A percentile compares a stretch with the other conserved stretches of the same genome.
Evolutionary conservation across 164 flowering plant genomes (phyloP).

Genomic region (Chloranthus sessilifolius): DNA sequence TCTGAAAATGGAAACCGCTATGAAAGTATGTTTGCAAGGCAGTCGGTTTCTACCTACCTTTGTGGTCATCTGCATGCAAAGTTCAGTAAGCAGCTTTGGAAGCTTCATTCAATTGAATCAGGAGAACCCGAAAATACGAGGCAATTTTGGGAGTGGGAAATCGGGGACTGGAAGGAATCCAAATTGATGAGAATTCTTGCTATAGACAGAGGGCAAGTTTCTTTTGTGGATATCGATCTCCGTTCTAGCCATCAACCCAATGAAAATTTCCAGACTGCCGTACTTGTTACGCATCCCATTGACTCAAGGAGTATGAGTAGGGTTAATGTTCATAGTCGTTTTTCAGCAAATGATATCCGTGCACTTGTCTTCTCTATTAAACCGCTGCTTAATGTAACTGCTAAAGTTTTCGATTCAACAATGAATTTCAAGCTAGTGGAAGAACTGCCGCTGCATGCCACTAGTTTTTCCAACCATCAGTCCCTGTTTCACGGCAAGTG

Average conservation of each 20-base stretch:
- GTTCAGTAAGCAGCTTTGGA: constrained; percentile 18
- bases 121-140: background rate
- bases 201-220: constrained; percentile 14
- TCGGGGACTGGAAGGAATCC: constrained; percentile 23
- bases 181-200: constrained; percentile 18
- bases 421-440: constrained; percentile 12
- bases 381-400: constrained; percentile 13
- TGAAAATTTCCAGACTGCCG: constrained; percentile 7
- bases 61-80: constrained; percentile 22
- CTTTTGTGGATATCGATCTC: constrained; percentile 14
- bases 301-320: constrained; percentile 16
- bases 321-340: background rate
- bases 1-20: constrained; percentile 14
- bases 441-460: constrained; percentile 8
- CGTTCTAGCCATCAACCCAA: background rate
- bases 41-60: constrained; percentile 13
- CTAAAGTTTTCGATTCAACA: constrained; percentile 13
- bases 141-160: constrained; percentile 22
- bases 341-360: constrained; percentile 10
- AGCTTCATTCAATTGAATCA: constrained; percentile 10
- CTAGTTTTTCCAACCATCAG: background rate
- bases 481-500: constrained; percentile 8
- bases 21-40: constrained; percentile 12
- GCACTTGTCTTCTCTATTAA: constrained; percentile 14
- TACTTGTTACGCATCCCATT: constrained; percentile 16